Evolutionary conservation across 306 rosid species (phyloP).

Genomic region (Coriaria nepalensis): DNA sequence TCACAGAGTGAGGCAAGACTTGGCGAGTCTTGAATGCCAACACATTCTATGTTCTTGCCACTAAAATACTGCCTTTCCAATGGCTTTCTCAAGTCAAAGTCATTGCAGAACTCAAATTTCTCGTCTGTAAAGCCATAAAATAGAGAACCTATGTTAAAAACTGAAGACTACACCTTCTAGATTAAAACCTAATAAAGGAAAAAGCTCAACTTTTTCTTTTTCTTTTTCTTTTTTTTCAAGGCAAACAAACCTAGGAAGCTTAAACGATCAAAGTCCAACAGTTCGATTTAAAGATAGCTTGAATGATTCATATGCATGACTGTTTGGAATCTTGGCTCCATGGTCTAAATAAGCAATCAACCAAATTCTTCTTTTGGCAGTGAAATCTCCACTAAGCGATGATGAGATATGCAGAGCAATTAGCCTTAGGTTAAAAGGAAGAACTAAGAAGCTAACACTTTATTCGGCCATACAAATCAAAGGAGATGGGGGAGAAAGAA

Average conservation of each 20-base stretch:
- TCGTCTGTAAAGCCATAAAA: constrained; percentile 27
- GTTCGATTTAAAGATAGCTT: too few species aligned
- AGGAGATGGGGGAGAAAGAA: neutral
- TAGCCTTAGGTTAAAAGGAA: neutral
- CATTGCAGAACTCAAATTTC: constrained; percentile 55
- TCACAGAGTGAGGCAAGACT: constrained; percentile 42
- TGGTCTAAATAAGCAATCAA: too few species aligned
- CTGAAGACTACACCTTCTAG: neutral
- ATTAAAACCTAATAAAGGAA: constrained; percentile 1
- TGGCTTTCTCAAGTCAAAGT: constrained; percentile 76
- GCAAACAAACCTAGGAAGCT: too few species aligned
- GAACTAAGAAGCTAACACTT: neutral
- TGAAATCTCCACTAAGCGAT: too few species aligned
- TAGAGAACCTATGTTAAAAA: neutral
- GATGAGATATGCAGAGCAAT: too few species aligned
- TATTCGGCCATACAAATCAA: neutral
- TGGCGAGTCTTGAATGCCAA: constrained; percentile 52
- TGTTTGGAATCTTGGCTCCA: too few species aligned
- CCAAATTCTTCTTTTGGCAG: too few species aligned
- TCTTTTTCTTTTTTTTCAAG: too few species aligned
- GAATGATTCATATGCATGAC: too few species aligned
- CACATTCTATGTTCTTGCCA: constrained; percentile 45
- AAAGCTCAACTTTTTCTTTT: neutral
- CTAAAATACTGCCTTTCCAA: constrained; percentile 52
- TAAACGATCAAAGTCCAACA: too few species aligned